Conservation (phyloP, 139 green algal species). For the Pseudopediastrum boryanum region DNA sequence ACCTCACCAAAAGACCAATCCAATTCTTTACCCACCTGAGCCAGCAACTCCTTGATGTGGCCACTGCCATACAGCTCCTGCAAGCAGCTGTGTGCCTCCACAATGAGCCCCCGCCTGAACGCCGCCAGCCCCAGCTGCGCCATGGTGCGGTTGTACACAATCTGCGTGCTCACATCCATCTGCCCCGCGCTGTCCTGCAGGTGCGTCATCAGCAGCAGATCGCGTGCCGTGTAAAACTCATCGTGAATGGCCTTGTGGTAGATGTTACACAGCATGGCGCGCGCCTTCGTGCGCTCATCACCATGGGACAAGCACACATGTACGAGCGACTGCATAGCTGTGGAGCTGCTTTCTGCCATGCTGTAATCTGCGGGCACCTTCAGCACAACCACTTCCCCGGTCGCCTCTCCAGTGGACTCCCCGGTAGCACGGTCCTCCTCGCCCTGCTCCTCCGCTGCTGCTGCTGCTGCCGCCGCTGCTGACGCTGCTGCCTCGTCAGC, state of each 20-base stretch:
- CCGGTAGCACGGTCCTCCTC: slow-evolving; percentile 48
- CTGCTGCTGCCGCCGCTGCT: slow-evolving; percentile 19
- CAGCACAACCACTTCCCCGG: slow-evolving; percentile 60
- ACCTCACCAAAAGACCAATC: no score
- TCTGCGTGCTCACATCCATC: slow-evolving; percentile 94
- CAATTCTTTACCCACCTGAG: slow-evolving; percentile 70
- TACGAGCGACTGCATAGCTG: slow-evolving; percentile 71
- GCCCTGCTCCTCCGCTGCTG: slow-evolving; percentile 51
- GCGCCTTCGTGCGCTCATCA: slow-evolving; percentile 97
- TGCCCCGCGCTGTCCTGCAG: slow-evolving; percentile 80
- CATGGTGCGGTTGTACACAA: slow-evolving; percentile 97
- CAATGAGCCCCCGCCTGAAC: slow-evolving; percentile 90
- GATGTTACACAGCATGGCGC: slow-evolving; percentile 95
- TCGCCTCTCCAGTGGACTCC: slow-evolving; percentile 4
- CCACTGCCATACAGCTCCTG: slow-evolving; percentile 92
- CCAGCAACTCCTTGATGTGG: slow-evolving; percentile 97
- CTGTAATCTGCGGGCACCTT: slow-evolving; percentile 75
- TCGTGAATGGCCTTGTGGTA: slow-evolving; percentile 91
- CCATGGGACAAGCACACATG: slow-evolving; percentile 85
- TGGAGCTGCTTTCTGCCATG: slow-evolving; percentile 66
- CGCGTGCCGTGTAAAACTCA: slow-evolving; percentile 91
- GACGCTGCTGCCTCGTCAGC: slow-evolving; percentile 33
- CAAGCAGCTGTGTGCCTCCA: slow-evolving; percentile 90
- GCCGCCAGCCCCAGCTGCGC: slow-evolving; percentile 94
- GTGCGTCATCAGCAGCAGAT: slow-evolving; percentile 97